Base-by-base conservation (phyloP, 306 rosid genomes). In the Chamaecrista fasciculata region DNA sequence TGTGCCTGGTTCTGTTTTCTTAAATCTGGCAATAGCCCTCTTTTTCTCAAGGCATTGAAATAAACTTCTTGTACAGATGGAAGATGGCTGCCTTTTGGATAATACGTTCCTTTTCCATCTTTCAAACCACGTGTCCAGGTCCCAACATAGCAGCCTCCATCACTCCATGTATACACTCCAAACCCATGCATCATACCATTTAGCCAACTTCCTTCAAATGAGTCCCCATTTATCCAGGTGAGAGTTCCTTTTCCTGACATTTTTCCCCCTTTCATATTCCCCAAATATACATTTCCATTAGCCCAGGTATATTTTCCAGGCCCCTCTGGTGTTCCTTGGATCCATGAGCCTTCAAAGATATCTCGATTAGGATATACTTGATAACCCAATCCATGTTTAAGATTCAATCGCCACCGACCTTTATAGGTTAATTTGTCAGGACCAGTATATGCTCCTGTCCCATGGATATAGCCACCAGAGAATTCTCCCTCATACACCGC, bases 161-260 rank as follows among this genome's bases (percentile, higher is more conserved):
- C 97, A 77, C 89, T 76, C 99, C 99, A 94, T 39, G 88, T 88
- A 69, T 91, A 94, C 31, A 76, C 92, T 39, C 99, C 99, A 57
- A 89, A 87, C 24, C 99, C 99, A 78, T 94, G 91, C 96, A 91
- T 94, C 95, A 83, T 84, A 36, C 95, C 97, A 73, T 89, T 86
- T 80, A 89, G 72, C 97, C 97, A 94, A 86, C 83, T 94, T 70
- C 99, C 99, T 84, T 94, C 99, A 75, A 79, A 94, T 37, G 96
- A 81, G 75, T 91, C 96, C 15, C 96, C 99, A 76, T 72, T 94
- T 62, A 36, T 72, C 99, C 99, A 94, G 52, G 96, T 89, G 36
- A 94, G 89, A 70, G 97, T 94, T 84, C 99, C 99, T 78, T 89
- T 94, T 16, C 97, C 99, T 4, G 95, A 91, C 99, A 94, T 94